phyloP scores from a whole-genome alignment of 1,284 basidiomycete species.

The Sutorius eximius region DNA sequence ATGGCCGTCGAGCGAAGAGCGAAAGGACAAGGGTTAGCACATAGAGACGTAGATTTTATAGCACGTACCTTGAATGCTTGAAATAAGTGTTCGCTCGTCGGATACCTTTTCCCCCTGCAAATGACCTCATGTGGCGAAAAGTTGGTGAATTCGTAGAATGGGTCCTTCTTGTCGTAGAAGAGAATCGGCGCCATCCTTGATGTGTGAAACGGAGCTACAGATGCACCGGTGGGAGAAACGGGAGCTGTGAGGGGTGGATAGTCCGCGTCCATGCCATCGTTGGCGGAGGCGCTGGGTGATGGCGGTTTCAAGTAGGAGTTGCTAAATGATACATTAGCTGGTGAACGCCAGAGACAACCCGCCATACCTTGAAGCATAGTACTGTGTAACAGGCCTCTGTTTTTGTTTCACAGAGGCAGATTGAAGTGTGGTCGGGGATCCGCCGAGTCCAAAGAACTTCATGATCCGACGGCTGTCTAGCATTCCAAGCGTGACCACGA shows the following conservation, averaged over 20 bases:
- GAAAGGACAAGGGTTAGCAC: neutral
- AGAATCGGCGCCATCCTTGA: conserved; percentile 41
- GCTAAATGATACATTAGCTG: conserved; percentile 9
- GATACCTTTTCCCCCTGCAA: conserved; percentile 58
- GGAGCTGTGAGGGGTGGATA: conserved; percentile 38
- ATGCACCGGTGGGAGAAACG: conserved; percentile 29
- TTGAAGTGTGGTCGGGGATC: conserved; percentile 28
- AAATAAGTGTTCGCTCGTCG: conserved; percentile 68
- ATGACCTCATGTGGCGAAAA: conserved; percentile 60
- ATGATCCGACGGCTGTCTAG: conserved; percentile 37
- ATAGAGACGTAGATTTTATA: neutral
- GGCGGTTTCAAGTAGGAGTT: conserved; percentile 19
- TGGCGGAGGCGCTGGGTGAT: conserved; percentile 4
- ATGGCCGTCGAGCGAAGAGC: neutral
- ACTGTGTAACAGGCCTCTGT: conserved; percentile 29
- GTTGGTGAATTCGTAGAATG: conserved; percentile 68
- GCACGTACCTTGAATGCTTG: conserved; percentile 61
- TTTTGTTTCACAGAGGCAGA: conserved; percentile 22
- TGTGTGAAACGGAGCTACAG: conserved; percentile 31
- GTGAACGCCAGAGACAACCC: neutral
- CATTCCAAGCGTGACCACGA: conserved; percentile 32
- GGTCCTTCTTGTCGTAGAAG: conserved; percentile 61
- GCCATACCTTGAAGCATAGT: conserved; percentile 23
- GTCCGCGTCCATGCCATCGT: conserved; percentile 16
- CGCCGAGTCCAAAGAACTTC: conserved; percentile 34